A percentile compares a stretch with the other conserved stretches of the same genome.
Conservation (phyloP, 2,329 filamentous ascomycete species). For the Seiridium cupressi region DNA sequence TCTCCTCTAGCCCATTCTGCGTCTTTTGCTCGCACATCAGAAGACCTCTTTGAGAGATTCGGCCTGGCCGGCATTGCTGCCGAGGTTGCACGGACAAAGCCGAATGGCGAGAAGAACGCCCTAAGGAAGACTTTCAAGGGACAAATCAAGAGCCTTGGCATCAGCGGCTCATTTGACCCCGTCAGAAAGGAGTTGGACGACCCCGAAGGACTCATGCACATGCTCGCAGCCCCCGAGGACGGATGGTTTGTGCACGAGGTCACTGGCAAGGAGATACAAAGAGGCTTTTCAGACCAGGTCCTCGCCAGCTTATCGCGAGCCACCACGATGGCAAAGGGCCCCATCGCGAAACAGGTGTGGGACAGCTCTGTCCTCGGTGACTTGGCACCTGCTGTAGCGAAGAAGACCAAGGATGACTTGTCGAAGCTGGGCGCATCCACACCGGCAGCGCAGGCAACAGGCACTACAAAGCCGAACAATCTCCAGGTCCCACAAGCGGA, state of each 20-base stretch:
- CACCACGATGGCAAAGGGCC: conserved; percentile 56
- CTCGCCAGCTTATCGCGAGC: conserved; percentile 47
- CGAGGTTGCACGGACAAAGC: conserved; percentile 61
- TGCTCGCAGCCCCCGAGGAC: conserved; percentile 52
- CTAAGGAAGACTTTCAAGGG: conserved; percentile 68
- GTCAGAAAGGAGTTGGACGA: conserved; percentile 53
- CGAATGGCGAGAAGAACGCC: conserved; percentile 66
- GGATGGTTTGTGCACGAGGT: conserved; percentile 56
- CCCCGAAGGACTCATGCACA: conserved; percentile 49
- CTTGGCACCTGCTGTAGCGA: conserved; percentile 39
- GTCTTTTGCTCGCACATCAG: conserved; percentile 46
- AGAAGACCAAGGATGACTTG: conserved; percentile 32
- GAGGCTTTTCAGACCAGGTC: conserved; percentile 47
- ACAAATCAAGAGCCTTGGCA: conserved; percentile 62
- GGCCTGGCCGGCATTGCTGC: conserved; percentile 54
- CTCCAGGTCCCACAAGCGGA: conserved; percentile 41
- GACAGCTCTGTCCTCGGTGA: conserved; percentile 60
- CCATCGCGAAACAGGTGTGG: conserved; percentile 54
- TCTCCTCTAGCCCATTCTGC: conserved; percentile 46
- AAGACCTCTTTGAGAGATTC: conserved; percentile 61
- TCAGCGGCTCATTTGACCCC: conserved; percentile 61
- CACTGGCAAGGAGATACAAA: conserved; percentile 52
- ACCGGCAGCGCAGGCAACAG: conserved; percentile 36
- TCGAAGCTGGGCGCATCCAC: conserved; percentile 41
- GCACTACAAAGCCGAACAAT: conserved; percentile 26